Conservation (phyloP, 805 yeast species). For the Saturnispora quitensis region DNA sequence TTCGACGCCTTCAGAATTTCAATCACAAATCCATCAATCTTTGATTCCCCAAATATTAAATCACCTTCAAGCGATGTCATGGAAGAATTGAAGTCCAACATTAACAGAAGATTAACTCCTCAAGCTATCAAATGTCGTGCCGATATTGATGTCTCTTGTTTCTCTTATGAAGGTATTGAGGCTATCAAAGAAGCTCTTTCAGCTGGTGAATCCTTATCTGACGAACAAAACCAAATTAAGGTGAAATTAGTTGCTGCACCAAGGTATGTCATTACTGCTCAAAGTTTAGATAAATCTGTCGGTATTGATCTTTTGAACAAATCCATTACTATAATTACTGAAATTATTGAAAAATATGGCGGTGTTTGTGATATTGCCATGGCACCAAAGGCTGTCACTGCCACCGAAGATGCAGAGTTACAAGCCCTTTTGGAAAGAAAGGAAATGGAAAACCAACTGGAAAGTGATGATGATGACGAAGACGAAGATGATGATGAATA, state of each 20-base stretch:
- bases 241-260: constrained; percentile 98
- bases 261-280: constrained; percentile 84
- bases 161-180: constrained; percentile 94
- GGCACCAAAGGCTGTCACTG: constrained; percentile 99
- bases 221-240: constrained; percentile 81
- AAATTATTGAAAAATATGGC: constrained; percentile 60
- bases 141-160: constrained; percentile 96
- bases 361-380: constrained; percentile 89
- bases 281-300: constrained; percentile 81
- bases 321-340: constrained; percentile 71
- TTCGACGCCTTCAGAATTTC: constrained; percentile 96
- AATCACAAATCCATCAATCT: constrained; percentile 82
- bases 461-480: constrained; percentile 58
- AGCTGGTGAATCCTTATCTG: constrained; percentile 77
- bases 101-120: constrained; percentile 90
- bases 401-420: constrained; percentile 95
- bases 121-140: constrained; percentile 97
- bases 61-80: constrained; percentile 68
- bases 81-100: constrained; percentile 79
- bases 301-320: constrained; percentile 73
- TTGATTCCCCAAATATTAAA: constrained; percentile 51
- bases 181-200: constrained; percentile 86
- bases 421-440: constrained; percentile 91
- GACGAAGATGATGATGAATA: constrained; percentile 18
- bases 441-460: constrained; percentile 80